phyloP scores from a whole-genome alignment of 2,329 filamentous ascomycete genomes.

The Tolypocladium amazonense region DNA sequence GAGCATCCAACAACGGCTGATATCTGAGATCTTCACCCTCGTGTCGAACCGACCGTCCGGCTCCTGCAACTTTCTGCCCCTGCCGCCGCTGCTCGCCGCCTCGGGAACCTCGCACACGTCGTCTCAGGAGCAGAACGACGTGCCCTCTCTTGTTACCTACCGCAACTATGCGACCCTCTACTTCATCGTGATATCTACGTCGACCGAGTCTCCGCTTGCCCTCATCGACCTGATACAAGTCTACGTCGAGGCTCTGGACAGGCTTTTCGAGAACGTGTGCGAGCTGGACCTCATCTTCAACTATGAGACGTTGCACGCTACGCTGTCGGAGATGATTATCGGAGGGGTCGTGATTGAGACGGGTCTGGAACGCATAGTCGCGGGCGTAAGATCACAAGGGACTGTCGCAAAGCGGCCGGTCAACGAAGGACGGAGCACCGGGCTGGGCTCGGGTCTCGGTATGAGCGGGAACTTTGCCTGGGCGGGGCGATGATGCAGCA shows the following conservation, averaged over 20 bases:
- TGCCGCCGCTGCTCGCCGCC: constrained; percentile 53
- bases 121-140: constrained; percentile 68
- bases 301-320: constrained; percentile 90
- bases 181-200: constrained; percentile 96
- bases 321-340: constrained; percentile 87
- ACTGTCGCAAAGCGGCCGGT: constrained; percentile 70
- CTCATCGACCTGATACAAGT: constrained; percentile 96
- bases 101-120: constrained; percentile 53
- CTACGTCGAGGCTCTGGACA: constrained; percentile 90
- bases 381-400: constrained; percentile 69
- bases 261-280: constrained; percentile 96
- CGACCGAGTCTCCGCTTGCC: constrained; percentile 89
- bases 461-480: constrained; percentile 51
- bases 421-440: constrained; percentile 49
- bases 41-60: constrained; percentile 86
- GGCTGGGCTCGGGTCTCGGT: constrained; percentile 37
- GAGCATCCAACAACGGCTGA: constrained; percentile 89
- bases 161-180: constrained; percentile 96
- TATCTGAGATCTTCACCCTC: constrained; percentile 93
- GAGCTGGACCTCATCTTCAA: constrained; percentile 98
- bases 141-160: constrained; percentile 92
- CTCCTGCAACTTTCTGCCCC: constrained; percentile 92
- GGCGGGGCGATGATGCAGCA: constrained; percentile 24
- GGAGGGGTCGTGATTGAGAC: constrained; percentile 93
- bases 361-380: constrained; percentile 75